Evolutionary conservation across 2,329 filamentous ascomycete genomes (phyloP), one percentile per base, ranked within the genome.

Genomic region (Ambrosiella xylebori): DNA sequence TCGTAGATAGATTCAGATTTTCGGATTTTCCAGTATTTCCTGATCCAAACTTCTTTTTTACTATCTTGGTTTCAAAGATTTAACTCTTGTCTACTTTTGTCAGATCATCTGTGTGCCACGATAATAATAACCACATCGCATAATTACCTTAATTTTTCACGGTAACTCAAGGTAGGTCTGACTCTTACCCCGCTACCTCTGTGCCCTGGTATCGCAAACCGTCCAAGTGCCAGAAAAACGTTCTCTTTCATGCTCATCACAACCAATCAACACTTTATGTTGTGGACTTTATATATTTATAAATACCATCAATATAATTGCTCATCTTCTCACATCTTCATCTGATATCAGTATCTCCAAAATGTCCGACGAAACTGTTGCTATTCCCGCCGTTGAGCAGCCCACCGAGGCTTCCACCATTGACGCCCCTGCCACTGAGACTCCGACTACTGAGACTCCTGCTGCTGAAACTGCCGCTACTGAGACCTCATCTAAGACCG

Each of bases 401-500:
- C 61, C 65, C 62, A 54, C 61, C 55, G 64, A 64, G 56, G 61
- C 59, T 56, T 41, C 35, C 13, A 45, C 27, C 3, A 27, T 3
- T 27, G 27, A 27, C 27, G 27, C 27, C 27, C 27, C 47, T n/a
- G 27, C 49, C 17, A 57, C 58, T 12, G 41, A 61, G 15, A 51
- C 55, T 53, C 63, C 66, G 27, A 57, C 15, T 58, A 68, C 76
- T 59, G 74, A 73, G 72, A 77, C 69, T 55, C 27, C 60, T 44
- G 38, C 50, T 49, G 40, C 56, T 27, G 56, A 62, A 53, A 57
- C 62, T 54, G 65, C 69, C 54, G 71, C 76, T 58, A 68, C 76
- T 59, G 74, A 73, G 72, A 77, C 69, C 58, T 19, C 45, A n/a
- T 12, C 38, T 39, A 54, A 54, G 52, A 73, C 68, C 39, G 71